Base-by-base conservation (phyloP, 139 green algal genomes). In the Tetradesmus lagerheimii region DNA sequence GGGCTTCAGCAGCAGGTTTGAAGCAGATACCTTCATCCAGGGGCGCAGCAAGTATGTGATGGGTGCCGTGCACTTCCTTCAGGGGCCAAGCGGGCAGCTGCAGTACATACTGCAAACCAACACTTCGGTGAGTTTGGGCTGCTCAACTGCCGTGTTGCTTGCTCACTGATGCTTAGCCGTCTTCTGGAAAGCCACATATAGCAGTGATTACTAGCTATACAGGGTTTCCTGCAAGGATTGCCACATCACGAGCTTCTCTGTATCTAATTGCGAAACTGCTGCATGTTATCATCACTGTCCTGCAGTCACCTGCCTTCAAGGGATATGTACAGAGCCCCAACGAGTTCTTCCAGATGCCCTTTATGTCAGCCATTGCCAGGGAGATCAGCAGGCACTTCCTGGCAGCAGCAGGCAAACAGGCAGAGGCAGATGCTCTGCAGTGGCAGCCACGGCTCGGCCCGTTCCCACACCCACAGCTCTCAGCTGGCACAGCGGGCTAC, bases 91-190 rank as follows among this genome's bases (percentile, higher is more conserved):
- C 37, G 45, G 35, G 45, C 29, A 41, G 57, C 31, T 95, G 39
- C 89, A 95, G 66, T 99, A 97, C 62, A 86, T 95, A 0, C 35
- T 99, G 29, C 97, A 99, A 87, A 93, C 91, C 35, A 99, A 99
- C 94, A 94, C 91, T 38, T 97, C 97, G 35, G 94, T 96, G 25
- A 80, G 85, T 41, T 62, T 27, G 38, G 39, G 78, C 78, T 78
- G 67, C 39, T 20, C 3, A 38, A 8, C 31, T 39, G n/a, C 8
- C n/a, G 1, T 78, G n/a, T 4, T 78, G 29, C 67, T 23, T 25
- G 67, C 18, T 62, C 47, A 18, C 12, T 78, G 67, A n/a, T 39
- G 27, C 4, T 78, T 20, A 64, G 25, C 18, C 27, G 66, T 37
- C 29, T 37, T 76, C 9, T 78, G n/a, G 4, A 8, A 38, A 78